Conservation (phyloP, 1,284 basidiomycete genomes). For the Naganishia sp. region DNA sequence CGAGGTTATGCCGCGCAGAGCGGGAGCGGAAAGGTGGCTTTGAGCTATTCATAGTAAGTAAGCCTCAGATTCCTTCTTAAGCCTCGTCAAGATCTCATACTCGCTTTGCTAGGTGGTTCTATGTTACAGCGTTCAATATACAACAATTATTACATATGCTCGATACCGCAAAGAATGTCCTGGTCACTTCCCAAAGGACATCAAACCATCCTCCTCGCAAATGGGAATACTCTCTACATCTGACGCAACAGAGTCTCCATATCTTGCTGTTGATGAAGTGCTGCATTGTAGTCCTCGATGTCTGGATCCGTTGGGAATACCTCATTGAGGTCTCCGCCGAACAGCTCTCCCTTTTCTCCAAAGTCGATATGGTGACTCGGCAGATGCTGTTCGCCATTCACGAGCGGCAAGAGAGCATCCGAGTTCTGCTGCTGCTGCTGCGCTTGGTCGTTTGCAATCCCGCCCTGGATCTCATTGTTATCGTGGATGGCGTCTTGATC, state of each 20-base stretch:
- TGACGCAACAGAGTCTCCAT: constrained; percentile 24
- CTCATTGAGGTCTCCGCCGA: constrained; percentile 21
- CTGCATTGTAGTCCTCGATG: constrained; percentile 32
- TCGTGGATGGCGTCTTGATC: constrained; percentile 2
- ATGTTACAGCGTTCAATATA: neutral
- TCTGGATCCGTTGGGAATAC: constrained; percentile 25
- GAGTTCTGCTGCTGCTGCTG: neutral
- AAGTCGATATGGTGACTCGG: constrained; percentile 33
- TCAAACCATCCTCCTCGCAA: too few species aligned
- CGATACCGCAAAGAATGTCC: neutral
- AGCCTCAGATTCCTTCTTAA: too few species aligned
- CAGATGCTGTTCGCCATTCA: constrained; percentile 14
- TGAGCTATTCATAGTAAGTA: neutral
- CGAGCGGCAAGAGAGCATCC: constrained; percentile 15
- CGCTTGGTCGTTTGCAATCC: neutral
- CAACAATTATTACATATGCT: neutral
- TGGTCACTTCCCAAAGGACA: neutral
- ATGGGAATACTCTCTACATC: neutral
- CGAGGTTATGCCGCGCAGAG: constrained; percentile 33
- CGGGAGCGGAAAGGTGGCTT: constrained; percentile 15
- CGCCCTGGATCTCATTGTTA: neutral
- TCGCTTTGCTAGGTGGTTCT: neutral
- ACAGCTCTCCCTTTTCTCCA: constrained; percentile 31
- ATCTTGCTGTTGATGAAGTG: constrained; percentile 32
- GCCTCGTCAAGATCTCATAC: neutral